Evolutionary conservation across 2,329 filamentous ascomycete genomes (phyloP).

Genomic region (Hansfordia pulvinata): DNA sequence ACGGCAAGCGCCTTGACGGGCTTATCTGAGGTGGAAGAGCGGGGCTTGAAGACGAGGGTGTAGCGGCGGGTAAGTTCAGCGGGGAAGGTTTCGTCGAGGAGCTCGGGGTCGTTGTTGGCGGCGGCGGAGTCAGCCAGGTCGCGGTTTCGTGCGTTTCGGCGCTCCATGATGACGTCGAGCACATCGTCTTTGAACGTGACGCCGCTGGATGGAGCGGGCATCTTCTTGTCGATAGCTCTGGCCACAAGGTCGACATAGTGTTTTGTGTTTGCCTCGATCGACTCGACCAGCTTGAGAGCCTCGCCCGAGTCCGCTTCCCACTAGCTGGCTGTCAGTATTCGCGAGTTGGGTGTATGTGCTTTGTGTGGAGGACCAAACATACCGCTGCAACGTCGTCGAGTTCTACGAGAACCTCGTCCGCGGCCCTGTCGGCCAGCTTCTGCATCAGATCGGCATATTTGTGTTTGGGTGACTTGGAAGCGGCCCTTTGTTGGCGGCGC

Average conservation of each 20-base stretch:
- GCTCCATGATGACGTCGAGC: conserved; percentile 89
- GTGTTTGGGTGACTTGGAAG: conserved; percentile 45
- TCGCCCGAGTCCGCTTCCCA: conserved; percentile 63
- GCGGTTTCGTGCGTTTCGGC: conserved; percentile 76
- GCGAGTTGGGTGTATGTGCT: conserved; percentile 2
- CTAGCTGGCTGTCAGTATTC: conserved; percentile 22
- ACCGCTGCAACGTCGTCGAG: conserved; percentile 75
- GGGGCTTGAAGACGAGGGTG: conserved; percentile 89
- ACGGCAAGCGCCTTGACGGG: conserved; percentile 64
- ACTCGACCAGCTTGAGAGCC: conserved; percentile 62
- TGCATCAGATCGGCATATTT: conserved; percentile 89
- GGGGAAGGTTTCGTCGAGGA: conserved; percentile 70
- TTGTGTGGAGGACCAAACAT: conserved; percentile 18
- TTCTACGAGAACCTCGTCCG: conserved; percentile 71
- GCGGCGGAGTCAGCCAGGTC: conserved; percentile 56
- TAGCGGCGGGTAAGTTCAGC: conserved; percentile 86
- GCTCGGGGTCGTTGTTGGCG: conserved; percentile 46
- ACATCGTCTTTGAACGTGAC: conserved; percentile 96
- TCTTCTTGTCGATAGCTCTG: conserved; percentile 70
- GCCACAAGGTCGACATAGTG: conserved; percentile 92
- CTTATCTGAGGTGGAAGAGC: conserved; percentile 56
- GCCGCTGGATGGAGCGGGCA: conserved; percentile 68
- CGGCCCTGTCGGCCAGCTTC: conserved; percentile 67
- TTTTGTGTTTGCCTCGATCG: conserved; percentile 80
- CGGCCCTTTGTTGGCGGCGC: conserved; percentile 34